Conservation (phyloP, 2,329 filamentous ascomycete genomes). For the Teratosphaeria gauchensis region DNA sequence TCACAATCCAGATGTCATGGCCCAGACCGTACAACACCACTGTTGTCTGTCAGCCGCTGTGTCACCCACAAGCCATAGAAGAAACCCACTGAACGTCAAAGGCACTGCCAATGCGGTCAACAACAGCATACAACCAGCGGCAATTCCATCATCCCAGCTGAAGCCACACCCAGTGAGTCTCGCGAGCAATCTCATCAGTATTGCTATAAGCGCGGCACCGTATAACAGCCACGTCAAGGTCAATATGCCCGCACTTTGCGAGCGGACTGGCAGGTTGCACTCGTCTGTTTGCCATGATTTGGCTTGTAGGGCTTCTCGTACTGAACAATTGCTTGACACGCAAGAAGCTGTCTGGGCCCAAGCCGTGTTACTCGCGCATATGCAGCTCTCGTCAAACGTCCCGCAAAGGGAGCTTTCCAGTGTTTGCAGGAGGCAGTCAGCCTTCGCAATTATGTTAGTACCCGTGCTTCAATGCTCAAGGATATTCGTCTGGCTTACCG, state of each 20-base stretch:
- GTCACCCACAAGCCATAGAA: background rate
- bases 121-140: conserved; percentile 2
- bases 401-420: conserved; percentile 10
- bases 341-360: conserved; percentile 5
- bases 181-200: conserved; percentile 6
- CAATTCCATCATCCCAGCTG: conserved; percentile 5
- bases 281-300: conserved; percentile 6
- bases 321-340: conserved; percentile 2
- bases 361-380: conserved; percentile 7
- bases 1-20: conserved; percentile 13
- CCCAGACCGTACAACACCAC: conserved; percentile 14
- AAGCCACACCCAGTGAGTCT: conserved; percentile 2
- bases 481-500: background rate
- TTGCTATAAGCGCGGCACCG: conserved; percentile 4
- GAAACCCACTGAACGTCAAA: background rate
- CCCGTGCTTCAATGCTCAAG: background rate
- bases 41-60: background rate
- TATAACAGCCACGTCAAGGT: background rate
- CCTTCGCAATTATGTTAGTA: conserved; percentile 1
- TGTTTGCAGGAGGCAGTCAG: conserved; percentile 6
- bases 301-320: conserved; percentile 3
- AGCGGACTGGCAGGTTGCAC: background rate
- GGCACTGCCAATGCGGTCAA: conserved; percentile 3
- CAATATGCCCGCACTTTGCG: background rate
- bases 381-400: conserved; percentile 8